These are phyloP conservation scores for Mitragyna speciosa DNA, from an alignment of 257 asterid genomes.

Conservation along the genomic window DNA sequence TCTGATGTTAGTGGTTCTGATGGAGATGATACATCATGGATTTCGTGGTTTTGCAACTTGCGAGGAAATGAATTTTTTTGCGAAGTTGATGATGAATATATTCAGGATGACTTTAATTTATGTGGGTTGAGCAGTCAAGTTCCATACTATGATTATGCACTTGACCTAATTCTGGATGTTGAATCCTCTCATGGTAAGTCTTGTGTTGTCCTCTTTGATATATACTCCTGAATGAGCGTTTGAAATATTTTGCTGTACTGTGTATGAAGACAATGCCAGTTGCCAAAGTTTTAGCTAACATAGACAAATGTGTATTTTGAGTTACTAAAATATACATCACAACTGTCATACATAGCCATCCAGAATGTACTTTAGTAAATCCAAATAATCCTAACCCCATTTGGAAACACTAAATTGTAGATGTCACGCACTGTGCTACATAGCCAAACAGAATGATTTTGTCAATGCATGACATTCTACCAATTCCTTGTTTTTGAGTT, in stretches of 20 bases:
- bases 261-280: not conserved
- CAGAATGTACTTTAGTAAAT: too few relatives aligned
- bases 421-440: too few relatives aligned
- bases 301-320: too few relatives aligned
- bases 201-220: constrained; percentile 17
- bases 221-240: not conserved
- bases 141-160: constrained; percentile 95
- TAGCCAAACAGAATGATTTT: too few relatives aligned
- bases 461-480: too few relatives aligned
- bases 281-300: not conserved
- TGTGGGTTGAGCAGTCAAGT: constrained; percentile 98
- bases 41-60: constrained; percentile 97
- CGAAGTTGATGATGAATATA: constrained; percentile 96
- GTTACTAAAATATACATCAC: too few relatives aligned
- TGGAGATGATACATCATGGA: constrained; percentile 98
- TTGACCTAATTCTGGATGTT: constrained; percentile 88
- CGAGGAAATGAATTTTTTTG: constrained; percentile 98
- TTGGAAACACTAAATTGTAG: too few relatives aligned
- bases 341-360: too few relatives aligned
- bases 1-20: constrained; percentile 97
- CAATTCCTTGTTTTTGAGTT: too few relatives aligned
- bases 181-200: constrained; percentile 90
- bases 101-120: constrained; percentile 93
- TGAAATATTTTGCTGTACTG: not conserved
- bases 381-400: too few relatives aligned